These are phyloP conservation scores for Colletotrichum sp. DNA, from an alignment of 2,329 filamentous ascomycete species.

Conservation along the genomic window DNA sequence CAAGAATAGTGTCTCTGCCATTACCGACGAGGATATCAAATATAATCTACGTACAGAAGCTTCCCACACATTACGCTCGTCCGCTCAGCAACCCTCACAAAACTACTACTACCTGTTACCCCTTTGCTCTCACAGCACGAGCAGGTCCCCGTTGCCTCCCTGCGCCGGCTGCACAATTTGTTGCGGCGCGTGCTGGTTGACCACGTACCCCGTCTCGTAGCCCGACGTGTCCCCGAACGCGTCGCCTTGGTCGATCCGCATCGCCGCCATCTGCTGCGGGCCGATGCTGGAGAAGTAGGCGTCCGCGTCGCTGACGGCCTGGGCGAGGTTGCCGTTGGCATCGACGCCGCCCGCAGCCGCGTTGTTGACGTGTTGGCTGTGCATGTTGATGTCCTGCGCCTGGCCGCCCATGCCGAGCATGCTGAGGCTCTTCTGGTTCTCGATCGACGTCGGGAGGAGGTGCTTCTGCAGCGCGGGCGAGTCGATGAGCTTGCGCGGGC, in stretches of 20 bases:
- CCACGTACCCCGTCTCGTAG: slow-evolving; percentile 67
- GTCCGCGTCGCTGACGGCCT: slow-evolving; percentile 84
- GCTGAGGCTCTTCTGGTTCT: slow-evolving; percentile 65
- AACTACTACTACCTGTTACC: background rate
- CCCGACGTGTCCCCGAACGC: slow-evolving; percentile 67
- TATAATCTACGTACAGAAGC: slow-evolving; percentile 1
- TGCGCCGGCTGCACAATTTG: slow-evolving; percentile 74
- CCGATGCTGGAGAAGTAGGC: slow-evolving; percentile 86
- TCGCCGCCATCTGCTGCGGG: slow-evolving; percentile 73
- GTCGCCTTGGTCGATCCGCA: slow-evolving; percentile 71
- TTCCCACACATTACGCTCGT: background rate
- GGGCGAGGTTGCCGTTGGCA: slow-evolving; percentile 58
- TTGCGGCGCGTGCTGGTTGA: slow-evolving; percentile 82
- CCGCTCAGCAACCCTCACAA: background rate
- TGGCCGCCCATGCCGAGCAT: slow-evolving; percentile 61
- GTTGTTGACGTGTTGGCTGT: slow-evolving; percentile 33
- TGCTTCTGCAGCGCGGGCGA: slow-evolving; percentile 86
- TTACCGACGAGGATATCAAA: slow-evolving; percentile 9
- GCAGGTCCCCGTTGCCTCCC: slow-evolving; percentile 74
- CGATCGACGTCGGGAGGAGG: slow-evolving; percentile 61
- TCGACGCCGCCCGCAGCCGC: background rate
- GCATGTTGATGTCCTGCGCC: slow-evolving; percentile 54
- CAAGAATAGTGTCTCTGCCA: background rate
- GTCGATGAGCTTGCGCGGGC: slow-evolving; percentile 79
- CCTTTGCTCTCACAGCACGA: slow-evolving; percentile 60